Base-by-base conservation (phyloP, 495 filamentous ascomycete genomes). In the Lichina pygmaea region DNA sequence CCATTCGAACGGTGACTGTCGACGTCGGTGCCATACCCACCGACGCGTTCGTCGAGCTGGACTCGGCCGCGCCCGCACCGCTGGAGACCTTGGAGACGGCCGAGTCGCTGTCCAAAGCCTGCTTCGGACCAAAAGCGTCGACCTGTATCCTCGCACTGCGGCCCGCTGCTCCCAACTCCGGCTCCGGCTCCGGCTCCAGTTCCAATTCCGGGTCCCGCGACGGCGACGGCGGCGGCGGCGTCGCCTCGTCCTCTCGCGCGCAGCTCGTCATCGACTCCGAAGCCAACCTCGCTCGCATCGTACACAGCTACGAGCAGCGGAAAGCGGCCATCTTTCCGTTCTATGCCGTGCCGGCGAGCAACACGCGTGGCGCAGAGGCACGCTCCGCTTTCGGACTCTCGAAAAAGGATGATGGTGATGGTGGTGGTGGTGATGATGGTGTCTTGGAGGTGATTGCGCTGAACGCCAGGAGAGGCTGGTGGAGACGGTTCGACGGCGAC, bases 111-210 rank as follows among this genome's bases (percentile, higher is more conserved):
- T 65, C 70, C 39, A 63, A 73, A 41, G 66, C 71, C 46, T 99
- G 89, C 56, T 63, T 95, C 33, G 72, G 66, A 10, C 59, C 68
- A 12, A 85, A 82, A 55, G 77, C 85, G 3, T 68, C 71, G 45
- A 93, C 82, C 11, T 95, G 91, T 56, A 70, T 99, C 11, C 69
- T 99, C 8, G 81, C 76, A 5, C 67, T 95, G 33, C 66, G 85
- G 8, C 73, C 82, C 3, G 57, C 65, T 5, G 24, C 4, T 24
- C 24, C 24, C 24, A 4, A 4, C 24, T 24, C 24, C 2, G 24
- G 24, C 24, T 24, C 24, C 24, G 4, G 24, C n/a, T n/a, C n/a
- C n/a, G n/a, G n/a, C n/a, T n/a, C n/a, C n/a, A n/a, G n/a, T n/a
- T n/a, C n/a, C n/a, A n/a, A n/a, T n/a, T n/a, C n/a, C n/a, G n/a